Percentiles rank a stretch among this genome's conserved stretches.
phyloP scores from a whole-genome alignment of 225 moss, liverwort and hornwort genomes.

The Takakia lepidozioides region DNA sequence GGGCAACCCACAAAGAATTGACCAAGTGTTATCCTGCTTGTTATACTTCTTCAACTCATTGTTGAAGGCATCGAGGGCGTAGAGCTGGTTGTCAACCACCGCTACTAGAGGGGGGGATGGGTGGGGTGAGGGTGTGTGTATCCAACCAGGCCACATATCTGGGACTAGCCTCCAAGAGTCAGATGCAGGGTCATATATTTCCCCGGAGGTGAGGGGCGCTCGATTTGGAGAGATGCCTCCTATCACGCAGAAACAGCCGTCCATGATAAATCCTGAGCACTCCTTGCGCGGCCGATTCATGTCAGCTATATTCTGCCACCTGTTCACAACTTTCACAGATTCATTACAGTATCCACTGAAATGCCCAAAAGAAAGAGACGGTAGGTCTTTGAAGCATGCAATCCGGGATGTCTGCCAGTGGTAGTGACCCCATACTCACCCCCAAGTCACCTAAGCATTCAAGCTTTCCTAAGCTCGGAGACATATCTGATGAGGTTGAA shows the following conservation, averaged over 20 bases:
- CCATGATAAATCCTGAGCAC: constrained; percentile 41
- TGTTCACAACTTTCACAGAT: constrained; percentile 13
- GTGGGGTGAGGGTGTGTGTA: neutral
- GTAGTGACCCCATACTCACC: neutral
- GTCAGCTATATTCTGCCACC: constrained; percentile 21
- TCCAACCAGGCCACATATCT: constrained; percentile 16
- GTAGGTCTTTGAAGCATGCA: no score
- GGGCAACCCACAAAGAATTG: constrained; percentile 22
- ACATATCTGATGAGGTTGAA: neutral
- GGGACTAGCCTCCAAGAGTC: constrained; percentile 18
- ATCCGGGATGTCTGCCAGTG: no score
- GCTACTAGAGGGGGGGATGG: constrained; percentile 42
- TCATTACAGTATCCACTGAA: no score
- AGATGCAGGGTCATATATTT: constrained; percentile 19
- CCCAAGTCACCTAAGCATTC: neutral
- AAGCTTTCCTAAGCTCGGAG: neutral
- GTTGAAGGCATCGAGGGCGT: constrained; percentile 25
- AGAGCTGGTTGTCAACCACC: constrained; percentile 33
- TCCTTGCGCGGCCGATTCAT: constrained; percentile 20
- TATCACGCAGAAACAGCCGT: constrained; percentile 30
- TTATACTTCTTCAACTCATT: constrained; percentile 35
- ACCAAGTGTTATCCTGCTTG: constrained; percentile 26
- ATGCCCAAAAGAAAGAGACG: no score
- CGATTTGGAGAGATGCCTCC: constrained; percentile 16
- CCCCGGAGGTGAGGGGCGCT: constrained; percentile 16